Evolutionary conservation across 179 eudicot species (phyloP).

Genomic region (Amaranthus tricolor): DNA sequence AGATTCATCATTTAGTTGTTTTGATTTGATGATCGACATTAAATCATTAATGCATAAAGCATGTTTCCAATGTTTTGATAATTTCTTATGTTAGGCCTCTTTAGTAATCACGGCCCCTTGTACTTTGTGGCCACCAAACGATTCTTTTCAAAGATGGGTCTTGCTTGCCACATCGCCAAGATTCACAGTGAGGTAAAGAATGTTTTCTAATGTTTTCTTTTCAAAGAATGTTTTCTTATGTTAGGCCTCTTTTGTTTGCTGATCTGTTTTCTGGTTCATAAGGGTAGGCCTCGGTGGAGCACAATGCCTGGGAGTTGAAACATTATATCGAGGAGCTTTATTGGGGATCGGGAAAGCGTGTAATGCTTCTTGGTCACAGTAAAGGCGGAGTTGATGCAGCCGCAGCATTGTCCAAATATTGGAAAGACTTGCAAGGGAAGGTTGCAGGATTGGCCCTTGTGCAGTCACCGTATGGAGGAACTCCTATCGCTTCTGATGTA

Average conservation of each 20-base stretch:
- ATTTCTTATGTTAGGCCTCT: constrained; percentile 56
- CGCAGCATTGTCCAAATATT: constrained; percentile 80
- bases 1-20: neutral
- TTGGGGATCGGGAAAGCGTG: constrained; percentile 92
- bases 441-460: constrained; percentile 88
- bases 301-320: constrained; percentile 82
- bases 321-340: constrained; percentile 86
- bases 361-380: constrained; percentile 96
- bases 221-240: neutral
- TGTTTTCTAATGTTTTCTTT: constrained; percentile 4
- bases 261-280: neutral
- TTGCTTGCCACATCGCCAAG: constrained; percentile 91
- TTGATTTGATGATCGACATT: neutral
- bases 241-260: neutral
- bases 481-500: constrained; percentile 84
- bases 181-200: constrained; percentile 86
- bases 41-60: neutral
- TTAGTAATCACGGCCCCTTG: constrained; percentile 89
- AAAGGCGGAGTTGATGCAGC: constrained; percentile 98
- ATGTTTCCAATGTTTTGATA: constrained; percentile 4
- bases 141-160: constrained; percentile 91
- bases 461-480: constrained; percentile 93
- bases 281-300: constrained; percentile 85
- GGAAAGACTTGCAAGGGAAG: constrained; percentile 61
- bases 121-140: constrained; percentile 80